A percentile compares a stretch with the other conserved stretches of the same genome.
Conservation (phyloP, 345 rosid species). For the Eutrema yunnanense region DNA sequence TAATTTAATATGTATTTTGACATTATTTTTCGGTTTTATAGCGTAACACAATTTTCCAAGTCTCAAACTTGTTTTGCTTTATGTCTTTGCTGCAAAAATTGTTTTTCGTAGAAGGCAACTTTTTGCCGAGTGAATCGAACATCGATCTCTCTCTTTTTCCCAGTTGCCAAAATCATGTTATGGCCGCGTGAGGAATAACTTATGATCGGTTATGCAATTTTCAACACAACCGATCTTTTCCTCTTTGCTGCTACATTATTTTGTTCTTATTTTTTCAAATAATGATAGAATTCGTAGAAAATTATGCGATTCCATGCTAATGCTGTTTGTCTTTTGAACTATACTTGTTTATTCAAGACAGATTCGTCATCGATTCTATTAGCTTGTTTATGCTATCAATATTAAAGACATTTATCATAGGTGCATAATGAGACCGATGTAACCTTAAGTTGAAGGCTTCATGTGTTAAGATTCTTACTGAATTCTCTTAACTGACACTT, state of each 20-base stretch:
- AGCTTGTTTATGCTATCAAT: no score
- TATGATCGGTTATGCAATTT: neutral
- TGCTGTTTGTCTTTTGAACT: no score
- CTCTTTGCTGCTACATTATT: constrained; percentile 19
- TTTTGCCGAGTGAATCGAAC: constrained; percentile 34
- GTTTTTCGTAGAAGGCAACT: constrained; percentile 13
- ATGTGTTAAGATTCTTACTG: no score
- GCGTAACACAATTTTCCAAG: neutral
- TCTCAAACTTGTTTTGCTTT: neutral
- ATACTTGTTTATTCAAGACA: no score
- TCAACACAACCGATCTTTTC: neutral
- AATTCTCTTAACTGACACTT: no score
- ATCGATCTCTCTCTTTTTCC: constrained; percentile 32
- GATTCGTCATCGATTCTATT: no score
- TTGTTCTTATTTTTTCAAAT: neutral
- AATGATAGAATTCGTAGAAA: no score
- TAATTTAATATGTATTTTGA: neutral
- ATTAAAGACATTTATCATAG: no score
- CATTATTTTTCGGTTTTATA: neutral
- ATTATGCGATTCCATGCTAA: no score
- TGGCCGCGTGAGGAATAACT: neutral
- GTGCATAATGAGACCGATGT: no score
- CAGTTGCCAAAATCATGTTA: constrained; percentile 27
- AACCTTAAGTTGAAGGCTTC: no score
- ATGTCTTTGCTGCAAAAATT: neutral